phyloP scores from a whole-genome alignment of 2,329 filamentous ascomycete genomes.

The Gnomoniopsis sp. region DNA sequence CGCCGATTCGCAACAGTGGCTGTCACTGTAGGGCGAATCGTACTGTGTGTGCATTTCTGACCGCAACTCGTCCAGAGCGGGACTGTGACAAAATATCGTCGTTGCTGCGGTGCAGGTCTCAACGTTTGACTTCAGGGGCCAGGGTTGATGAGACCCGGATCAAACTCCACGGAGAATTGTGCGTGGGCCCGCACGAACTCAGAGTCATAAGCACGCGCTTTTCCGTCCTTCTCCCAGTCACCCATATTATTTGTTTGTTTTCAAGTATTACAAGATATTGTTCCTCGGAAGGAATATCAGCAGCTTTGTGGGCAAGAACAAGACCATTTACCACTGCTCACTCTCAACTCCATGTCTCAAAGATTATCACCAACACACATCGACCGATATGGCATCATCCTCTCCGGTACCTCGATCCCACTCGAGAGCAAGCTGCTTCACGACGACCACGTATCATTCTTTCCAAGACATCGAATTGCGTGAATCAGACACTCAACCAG shows the following conservation, averaged over 20 bases:
- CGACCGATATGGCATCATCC: conserved; percentile 7
- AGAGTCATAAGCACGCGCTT: conserved; percentile 12
- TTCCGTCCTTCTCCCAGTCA: conserved; percentile 2
- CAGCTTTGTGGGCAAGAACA: not conserved
- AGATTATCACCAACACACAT: not conserved
- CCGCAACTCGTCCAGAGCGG: conserved; percentile 11
- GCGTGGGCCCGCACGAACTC: conserved; percentile 7
- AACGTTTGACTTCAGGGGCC: conserved; percentile 10
- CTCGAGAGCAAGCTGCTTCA: conserved; percentile 40
- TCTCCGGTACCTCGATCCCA: conserved; percentile 20
- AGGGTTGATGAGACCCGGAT: conserved; percentile 6
- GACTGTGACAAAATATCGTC: conserved; percentile 7
- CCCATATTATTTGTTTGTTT: not conserved
- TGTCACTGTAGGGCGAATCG: not conserved
- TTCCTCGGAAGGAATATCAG: conserved; percentile 3
- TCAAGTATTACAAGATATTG: not conserved
- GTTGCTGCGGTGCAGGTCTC: not conserved
- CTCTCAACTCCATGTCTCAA: not conserved
- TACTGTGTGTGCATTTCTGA: not conserved
- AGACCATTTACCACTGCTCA: not conserved
- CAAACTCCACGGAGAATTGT: conserved; percentile 11
- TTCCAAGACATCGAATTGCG: conserved; percentile 48
- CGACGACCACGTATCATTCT: conserved; percentile 52
- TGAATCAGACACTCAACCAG: conserved; percentile 34
- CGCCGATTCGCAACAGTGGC: not conserved